Percentiles rank a stretch among this genome's conserved stretches.
Conservation (phyloP, 1,284 basidiomycete species). For the Coniferiporia weirii region DNA sequence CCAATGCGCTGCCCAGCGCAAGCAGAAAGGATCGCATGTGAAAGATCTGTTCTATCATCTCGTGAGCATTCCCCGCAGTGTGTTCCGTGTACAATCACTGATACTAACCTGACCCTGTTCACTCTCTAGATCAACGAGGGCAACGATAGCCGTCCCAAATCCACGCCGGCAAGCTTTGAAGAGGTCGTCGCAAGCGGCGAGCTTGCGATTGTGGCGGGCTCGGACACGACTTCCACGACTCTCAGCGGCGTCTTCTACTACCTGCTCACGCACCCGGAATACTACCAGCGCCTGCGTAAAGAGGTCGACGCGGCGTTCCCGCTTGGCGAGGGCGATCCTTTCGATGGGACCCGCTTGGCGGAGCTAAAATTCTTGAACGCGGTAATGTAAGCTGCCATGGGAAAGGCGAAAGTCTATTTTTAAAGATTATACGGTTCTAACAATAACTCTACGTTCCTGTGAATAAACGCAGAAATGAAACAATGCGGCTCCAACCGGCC, state of each 20-base stretch:
- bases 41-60: slow-evolving; percentile 17
- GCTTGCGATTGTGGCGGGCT: slow-evolving; percentile 33
- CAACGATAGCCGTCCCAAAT: slow-evolving; percentile 24
- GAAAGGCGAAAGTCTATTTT: too few species aligned
- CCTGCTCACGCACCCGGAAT: slow-evolving; percentile 29
- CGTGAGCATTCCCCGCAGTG: not conserved
- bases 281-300: slow-evolving; percentile 24
- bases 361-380: slow-evolving; percentile 31
- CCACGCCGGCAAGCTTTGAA: slow-evolving; percentile 20
- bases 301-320: slow-evolving; percentile 28
- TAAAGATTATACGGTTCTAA: too few species aligned
- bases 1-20: slow-evolving; percentile 10
- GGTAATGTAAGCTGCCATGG: slow-evolving; percentile 26
- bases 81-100: not conserved
- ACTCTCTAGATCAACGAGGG: slow-evolving; percentile 24
- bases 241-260: slow-evolving; percentile 29
- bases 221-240: slow-evolving; percentile 33
- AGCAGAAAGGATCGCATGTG: slow-evolving; percentile 2
- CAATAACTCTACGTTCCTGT: too few species aligned
- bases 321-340: slow-evolving; percentile 14
- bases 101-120: slow-evolving; percentile 19
- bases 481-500: slow-evolving; percentile 13
- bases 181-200: slow-evolving; percentile 29
- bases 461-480: slow-evolving; percentile 9
- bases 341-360: slow-evolving; percentile 21